Evolutionary conservation across 257 asterid genomes (phyloP).

Genomic region (Marsdenia floribunda): DNA sequence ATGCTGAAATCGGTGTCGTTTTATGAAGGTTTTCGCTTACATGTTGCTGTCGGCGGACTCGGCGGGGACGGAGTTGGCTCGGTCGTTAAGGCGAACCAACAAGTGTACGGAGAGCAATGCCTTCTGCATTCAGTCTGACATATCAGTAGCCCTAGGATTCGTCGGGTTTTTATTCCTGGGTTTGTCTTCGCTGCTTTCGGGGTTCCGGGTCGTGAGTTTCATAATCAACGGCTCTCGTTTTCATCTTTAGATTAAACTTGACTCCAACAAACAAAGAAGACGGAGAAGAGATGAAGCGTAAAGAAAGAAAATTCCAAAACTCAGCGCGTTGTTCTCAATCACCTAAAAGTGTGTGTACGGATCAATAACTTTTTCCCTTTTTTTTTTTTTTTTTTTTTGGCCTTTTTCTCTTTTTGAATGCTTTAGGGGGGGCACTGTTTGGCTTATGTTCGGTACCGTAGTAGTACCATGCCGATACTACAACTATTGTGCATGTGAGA

Average conservation of each 20-base stretch:
- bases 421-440: background rate
- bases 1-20: conserved; percentile 16
- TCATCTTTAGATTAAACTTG: conserved; percentile 17
- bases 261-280: too few relatives aligned
- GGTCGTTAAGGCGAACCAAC: conserved; percentile 21
- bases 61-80: conserved; percentile 41
- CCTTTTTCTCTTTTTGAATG: background rate
- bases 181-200: conserved; percentile 40
- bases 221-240: conserved; percentile 43
- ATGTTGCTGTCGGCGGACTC: conserved; percentile 41
- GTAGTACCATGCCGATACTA: background rate
- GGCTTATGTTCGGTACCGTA: background rate
- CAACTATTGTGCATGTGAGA: conserved; percentile 9
- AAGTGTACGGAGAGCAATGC: conserved; percentile 31
- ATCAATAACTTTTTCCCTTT: background rate
- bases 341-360: conserved; percentile 5
- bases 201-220: conserved; percentile 42
- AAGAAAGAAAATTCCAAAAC: background rate
- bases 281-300: too few relatives aligned
- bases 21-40: conserved; percentile 36
- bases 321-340: background rate
- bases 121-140: conserved; percentile 41
- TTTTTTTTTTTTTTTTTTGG: background rate
- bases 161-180: conserved; percentile 45
- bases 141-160: conserved; percentile 42